Base-by-base conservation (phyloP, 257 asterid species). In the Cinchona pubescens region DNA sequence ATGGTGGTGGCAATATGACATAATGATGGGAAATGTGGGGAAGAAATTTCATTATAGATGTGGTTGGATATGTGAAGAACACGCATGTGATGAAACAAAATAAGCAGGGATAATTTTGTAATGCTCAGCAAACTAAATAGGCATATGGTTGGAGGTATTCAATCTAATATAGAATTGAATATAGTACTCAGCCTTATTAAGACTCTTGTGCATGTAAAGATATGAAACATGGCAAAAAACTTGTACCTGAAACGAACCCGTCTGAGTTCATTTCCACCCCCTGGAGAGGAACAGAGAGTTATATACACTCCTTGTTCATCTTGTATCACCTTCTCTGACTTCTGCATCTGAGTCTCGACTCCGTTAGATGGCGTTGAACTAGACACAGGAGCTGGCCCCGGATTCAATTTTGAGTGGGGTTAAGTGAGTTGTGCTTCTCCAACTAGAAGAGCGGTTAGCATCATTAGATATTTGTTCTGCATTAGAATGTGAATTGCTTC, bases 231-330 rank as follows among this genome's bases (percentile, higher is more conserved):
- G 35, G 5, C 21, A 46, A 37, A 21, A 65, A 76, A 60, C 4
- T n/a, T 11, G 53, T 88, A 94, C 98, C 97, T 94, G 91, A 94
- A 94, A 78, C 98, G 96, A 82, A 94, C 95, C 13, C 97, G 90
- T 79, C 80, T 83, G 37, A 94, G 90, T 82, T 94, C 97, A 76
- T 90, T 94, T 66, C 77, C 82, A 56, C 96, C 95, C 23, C 76
- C 84, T 29, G 90, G 90, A 76, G 86, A 82, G 73, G 90, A 74
- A 76, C 74, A 51, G 34, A 94, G 86, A 63, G 94, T 86, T 55
- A 94, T 82, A 79, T 90, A 94, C 72, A 94, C 96, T 21, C 98
- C 98, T 38, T 90, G 87, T 79, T 90, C 96, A 18, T 90, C 97
- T 75, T 92, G 93, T 69, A 92, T 60, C 46, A 83, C 84, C 55